Percentiles rank a stretch among this genome's conserved stretches.
phyloP scores from a whole-genome alignment of 805 yeast species.

The Candida michaelii region DNA sequence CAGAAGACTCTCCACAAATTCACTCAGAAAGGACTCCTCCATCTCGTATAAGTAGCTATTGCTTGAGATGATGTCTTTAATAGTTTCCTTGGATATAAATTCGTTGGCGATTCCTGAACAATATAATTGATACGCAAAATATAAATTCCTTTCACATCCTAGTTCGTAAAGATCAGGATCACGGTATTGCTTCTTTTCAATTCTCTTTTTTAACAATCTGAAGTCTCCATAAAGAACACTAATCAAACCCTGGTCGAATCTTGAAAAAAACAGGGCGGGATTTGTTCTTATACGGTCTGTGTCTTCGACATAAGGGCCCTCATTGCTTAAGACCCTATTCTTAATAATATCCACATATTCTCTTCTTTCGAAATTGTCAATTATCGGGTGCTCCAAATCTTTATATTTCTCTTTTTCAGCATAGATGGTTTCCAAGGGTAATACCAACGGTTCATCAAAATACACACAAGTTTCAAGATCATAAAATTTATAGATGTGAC shows the following conservation, averaged over 20 bases:
- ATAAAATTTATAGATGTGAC: not conserved
- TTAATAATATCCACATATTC: not conserved
- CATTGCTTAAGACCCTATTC: not conserved
- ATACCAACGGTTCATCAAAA: not conserved
- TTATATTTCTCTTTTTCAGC: not conserved
- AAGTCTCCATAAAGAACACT: too few relatives aligned
- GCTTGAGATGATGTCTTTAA: not conserved
- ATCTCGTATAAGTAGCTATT: not conserved
- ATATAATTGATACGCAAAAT: slow-evolving; percentile 3
- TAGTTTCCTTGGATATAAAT: not conserved
- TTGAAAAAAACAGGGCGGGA: too few relatives aligned
- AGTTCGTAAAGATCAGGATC: not conserved
- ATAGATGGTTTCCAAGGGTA: not conserved
- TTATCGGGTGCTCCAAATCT: not conserved
- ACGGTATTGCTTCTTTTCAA: not conserved
- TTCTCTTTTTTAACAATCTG: too few relatives aligned
- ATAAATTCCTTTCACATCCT: not conserved
- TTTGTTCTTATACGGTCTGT: too few relatives aligned
- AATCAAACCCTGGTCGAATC: not conserved
- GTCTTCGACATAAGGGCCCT: too few relatives aligned
- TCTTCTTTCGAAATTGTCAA: not conserved
- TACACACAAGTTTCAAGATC: not conserved
- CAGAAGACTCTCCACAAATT: too few relatives aligned
- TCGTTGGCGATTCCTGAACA: not conserved
- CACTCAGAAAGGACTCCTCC: too few relatives aligned